A percentile compares a stretch with the other conserved stretches of the same genome.
Conservation (phyloP, 2,329 filamentous ascomycete species). For the Aspergillus novoparasiticus region DNA sequence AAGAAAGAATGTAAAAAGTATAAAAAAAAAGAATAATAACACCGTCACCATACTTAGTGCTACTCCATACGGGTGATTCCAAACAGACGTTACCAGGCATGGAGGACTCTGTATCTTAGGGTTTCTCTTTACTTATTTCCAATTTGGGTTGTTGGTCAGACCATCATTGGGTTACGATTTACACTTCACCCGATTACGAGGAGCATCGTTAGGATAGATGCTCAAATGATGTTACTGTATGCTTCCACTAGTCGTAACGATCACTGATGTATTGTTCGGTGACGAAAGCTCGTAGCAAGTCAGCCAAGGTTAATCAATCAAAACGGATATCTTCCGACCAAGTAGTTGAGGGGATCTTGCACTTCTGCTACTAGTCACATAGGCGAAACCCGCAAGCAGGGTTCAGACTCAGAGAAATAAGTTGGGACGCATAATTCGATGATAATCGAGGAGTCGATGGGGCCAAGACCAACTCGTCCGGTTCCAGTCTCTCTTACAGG, state of each 20-base stretch:
- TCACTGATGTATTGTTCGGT: constrained; percentile 6
- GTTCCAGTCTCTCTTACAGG: constrained; percentile 1
- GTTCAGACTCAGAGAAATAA: background rate
- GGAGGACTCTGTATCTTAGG: background rate
- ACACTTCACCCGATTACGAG: background rate
- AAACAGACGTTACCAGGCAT: constrained; percentile 4
- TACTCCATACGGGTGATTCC: background rate
- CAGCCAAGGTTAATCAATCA: constrained; percentile 9
- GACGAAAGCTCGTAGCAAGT: background rate
- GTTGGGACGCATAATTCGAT: background rate
- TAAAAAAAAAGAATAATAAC: background rate
- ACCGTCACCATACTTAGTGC: background rate
- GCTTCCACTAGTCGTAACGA: too few relatives aligned
- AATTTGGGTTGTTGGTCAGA: constrained; percentile 1
- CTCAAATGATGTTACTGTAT: too few relatives aligned
- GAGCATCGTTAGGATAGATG: too few relatives aligned
- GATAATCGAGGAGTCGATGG: background rate
- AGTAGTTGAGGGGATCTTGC: background rate
- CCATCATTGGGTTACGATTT: background rate
- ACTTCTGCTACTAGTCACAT: background rate
- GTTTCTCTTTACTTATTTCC: background rate
- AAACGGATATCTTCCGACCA: constrained; percentile 11
- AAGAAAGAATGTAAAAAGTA: background rate
- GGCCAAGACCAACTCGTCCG: background rate
- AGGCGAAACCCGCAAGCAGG: constrained; percentile 4